A percentile compares a stretch with the other conserved stretches of the same genome.
These are phyloP conservation scores for Scleromitrula shiraiana DNA, from an alignment of 2,329 filamentous ascomycete genomes.

Conservation along the genomic window DNA sequence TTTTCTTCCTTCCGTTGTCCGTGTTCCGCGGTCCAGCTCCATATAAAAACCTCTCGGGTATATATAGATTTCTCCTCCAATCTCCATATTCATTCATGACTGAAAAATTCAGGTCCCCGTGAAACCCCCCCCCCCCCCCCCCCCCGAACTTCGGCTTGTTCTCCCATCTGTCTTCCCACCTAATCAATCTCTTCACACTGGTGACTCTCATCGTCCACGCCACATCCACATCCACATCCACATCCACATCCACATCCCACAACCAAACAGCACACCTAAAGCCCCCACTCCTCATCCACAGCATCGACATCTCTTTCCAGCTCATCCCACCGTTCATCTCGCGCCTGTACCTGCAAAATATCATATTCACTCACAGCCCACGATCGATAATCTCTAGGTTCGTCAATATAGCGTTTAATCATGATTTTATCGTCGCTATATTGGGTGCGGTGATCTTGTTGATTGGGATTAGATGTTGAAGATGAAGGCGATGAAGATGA, in stretches of 20 bases:
- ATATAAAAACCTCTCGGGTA: too few species aligned
- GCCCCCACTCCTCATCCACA: too few species aligned
- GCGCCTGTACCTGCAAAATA: constrained; percentile 12
- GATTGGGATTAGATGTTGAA: not conserved
- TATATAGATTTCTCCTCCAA: too few species aligned
- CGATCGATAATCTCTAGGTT: constrained; percentile 15
- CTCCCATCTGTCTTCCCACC: not conserved
- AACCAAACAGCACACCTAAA: not conserved
- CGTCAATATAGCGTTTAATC: constrained; percentile 4
- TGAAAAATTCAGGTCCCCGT: not conserved
- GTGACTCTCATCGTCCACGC: too few species aligned
- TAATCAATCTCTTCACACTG: not conserved
- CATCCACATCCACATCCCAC: not conserved
- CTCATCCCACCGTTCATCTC: constrained; percentile 1
- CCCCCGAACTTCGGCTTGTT: not conserved
- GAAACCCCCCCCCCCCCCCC: not conserved
- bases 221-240: too few species aligned
- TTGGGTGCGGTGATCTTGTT: not conserved
- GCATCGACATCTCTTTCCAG: constrained; percentile 8
- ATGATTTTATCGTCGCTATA: too few species aligned
- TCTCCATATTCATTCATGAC: not conserved
- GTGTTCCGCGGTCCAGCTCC: too few species aligned
- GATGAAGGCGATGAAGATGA: not conserved
- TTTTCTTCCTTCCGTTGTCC: too few species aligned
- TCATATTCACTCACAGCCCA: constrained; percentile 17